Evolutionary conservation across 73 alveolate genomes (phyloP).

Genomic region (Paramecium sexaurelia): DNA sequence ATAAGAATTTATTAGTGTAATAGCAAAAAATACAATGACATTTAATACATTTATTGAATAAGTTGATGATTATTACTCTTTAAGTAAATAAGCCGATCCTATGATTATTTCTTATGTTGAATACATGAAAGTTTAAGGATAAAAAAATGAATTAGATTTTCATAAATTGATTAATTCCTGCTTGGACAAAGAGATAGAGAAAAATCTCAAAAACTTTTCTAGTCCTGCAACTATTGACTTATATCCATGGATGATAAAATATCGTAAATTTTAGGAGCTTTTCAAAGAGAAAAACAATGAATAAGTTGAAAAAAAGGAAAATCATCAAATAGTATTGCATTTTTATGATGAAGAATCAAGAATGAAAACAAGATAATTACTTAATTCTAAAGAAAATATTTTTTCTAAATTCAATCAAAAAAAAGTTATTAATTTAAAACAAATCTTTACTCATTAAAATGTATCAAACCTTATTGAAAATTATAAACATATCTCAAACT

Average conservation of each 20-base stretch:
- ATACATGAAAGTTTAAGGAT: constrained; percentile 41
- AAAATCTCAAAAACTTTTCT: background rate
- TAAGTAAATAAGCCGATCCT: constrained; percentile 8
- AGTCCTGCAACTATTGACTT: background rate
- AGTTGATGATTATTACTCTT: constrained; percentile 35
- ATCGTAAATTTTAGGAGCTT: background rate
- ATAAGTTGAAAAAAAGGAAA: background rate
- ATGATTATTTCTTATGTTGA: background rate
- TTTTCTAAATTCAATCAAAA: background rate
- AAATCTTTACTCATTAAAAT: constrained; percentile 21
- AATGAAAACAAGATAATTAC: background rate
- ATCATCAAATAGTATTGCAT: constrained; percentile 22
- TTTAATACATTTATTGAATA: background rate
- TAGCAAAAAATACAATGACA: constrained; percentile 28
- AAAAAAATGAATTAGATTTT: constrained; percentile 2
- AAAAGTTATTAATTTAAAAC: background rate
- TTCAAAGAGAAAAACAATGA: background rate
- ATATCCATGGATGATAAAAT: constrained; percentile 28
- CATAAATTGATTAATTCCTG: background rate
- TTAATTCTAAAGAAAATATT: constrained; percentile 2
- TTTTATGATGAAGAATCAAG: constrained; percentile 38
- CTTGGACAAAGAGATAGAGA: constrained; percentile 29
- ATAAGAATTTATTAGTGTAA: background rate
- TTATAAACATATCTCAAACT: background rate
- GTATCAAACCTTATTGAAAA: background rate